These are phyloP conservation scores for Boletus tomentosulus DNA, from an alignment of 768 basidiomycete species.

Conservation along the genomic window DNA sequence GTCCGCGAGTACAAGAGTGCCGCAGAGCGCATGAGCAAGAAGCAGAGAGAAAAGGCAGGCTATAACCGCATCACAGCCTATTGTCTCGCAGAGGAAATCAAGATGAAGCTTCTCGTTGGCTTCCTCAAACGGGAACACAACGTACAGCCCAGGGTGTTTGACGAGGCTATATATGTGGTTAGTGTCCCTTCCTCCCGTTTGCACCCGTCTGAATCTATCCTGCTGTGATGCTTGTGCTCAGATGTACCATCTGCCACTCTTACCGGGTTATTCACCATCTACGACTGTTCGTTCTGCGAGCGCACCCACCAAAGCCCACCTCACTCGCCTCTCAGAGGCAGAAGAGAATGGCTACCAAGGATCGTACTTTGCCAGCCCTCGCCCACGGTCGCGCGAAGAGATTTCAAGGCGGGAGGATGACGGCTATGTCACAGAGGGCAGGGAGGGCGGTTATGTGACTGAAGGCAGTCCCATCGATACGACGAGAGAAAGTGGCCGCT, in stretches of 20 bases:
- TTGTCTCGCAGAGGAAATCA: conserved; percentile 80
- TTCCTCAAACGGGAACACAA: conserved; percentile 95
- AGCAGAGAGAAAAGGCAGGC: conserved; percentile 75
- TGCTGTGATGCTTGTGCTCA: conserved; percentile 24
- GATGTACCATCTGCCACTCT: conserved; percentile 89
- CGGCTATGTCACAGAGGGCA: conserved; percentile 23
- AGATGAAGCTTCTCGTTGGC: conserved; percentile 76
- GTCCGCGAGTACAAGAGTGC: conserved; percentile 77
- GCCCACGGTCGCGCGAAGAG: conserved; percentile 18
- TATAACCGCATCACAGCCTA: conserved; percentile 85
- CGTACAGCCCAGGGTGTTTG: conserved; percentile 79
- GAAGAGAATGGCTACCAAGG: conserved; percentile 91
- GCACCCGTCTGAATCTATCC: background rate
- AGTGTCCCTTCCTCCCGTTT: conserved; percentile 28
- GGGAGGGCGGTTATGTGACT: conserved; percentile 62
- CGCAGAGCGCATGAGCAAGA: conserved; percentile 86
- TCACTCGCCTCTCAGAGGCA: conserved; percentile 73
- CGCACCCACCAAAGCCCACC: conserved; percentile 52
- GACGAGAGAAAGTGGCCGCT: conserved; percentile 3
- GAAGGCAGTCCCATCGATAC: conserved; percentile 19
- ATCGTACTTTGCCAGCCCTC: conserved; percentile 57
- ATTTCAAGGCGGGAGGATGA: conserved; percentile 14
- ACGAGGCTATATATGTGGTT: conserved; percentile 91
- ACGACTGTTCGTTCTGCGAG: conserved; percentile 85
- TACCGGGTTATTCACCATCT: conserved; percentile 86